A percentile compares a stretch with the other conserved stretches of the same genome.
These are phyloP conservation scores for Yarrowia hollandica DNA, from an alignment of 805 yeast genomes.

Conservation along the genomic window DNA sequence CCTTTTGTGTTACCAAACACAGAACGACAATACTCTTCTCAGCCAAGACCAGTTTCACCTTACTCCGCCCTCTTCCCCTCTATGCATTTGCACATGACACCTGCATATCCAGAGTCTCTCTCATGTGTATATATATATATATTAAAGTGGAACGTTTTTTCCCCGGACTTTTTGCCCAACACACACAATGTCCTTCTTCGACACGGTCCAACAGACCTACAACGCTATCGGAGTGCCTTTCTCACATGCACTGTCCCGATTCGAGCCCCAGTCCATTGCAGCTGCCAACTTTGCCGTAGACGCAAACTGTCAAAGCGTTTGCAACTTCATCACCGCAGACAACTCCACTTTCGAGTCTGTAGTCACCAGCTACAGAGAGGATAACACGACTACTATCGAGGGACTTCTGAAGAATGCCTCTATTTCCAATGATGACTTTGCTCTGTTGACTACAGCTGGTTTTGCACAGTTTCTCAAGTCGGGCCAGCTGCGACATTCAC, in stretches of 20 bases:
- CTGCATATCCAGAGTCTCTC: neutral
- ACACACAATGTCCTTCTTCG: neutral
- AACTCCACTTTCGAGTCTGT: conserved; percentile 12
- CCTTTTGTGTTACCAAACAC: no score
- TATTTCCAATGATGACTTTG: conserved; percentile 4
- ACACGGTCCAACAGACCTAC: conserved; percentile 11
- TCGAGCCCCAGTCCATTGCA: neutral
- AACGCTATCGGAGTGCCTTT: conserved; percentile 9
- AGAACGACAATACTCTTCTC: no score
- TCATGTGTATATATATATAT: conserved; percentile 1
- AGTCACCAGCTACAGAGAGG: conserved; percentile 1
- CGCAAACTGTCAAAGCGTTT: neutral
- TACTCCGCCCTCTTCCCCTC: conserved; percentile 13
- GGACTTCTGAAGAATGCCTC: neutral
- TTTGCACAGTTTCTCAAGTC: conserved; percentile 4
- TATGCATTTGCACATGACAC: conserved; percentile 14
- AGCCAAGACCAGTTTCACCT: conserved; percentile 15
- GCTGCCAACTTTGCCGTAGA: conserved; percentile 5
- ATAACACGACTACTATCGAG: conserved; percentile 3
- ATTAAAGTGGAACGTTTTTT: neutral
- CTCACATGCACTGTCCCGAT: conserved; percentile 2
- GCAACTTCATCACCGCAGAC: neutral
- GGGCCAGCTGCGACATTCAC: neutral
- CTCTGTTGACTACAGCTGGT: neutral
- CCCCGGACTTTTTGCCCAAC: neutral